These are phyloP conservation scores for Monosporascus sp. DNA, from an alignment of 2,329 filamentous ascomycete species.

Conservation along the genomic window DNA sequence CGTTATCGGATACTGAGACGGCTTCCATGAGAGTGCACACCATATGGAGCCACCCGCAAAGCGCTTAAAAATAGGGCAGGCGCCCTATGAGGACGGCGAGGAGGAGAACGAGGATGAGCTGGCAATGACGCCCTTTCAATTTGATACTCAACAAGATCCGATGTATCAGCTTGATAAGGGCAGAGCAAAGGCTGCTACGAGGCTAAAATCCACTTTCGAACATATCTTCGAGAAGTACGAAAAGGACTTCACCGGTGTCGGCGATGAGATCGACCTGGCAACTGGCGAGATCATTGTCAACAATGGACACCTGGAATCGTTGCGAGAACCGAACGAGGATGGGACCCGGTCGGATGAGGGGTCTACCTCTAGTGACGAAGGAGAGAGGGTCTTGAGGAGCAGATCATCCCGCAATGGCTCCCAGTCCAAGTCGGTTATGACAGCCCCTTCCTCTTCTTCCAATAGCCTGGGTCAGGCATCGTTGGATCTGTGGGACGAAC, in stretches of 20 bases:
- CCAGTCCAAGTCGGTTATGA: constrained; percentile 9
- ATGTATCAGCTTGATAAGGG: constrained; percentile 55
- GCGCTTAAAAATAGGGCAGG: constrained; percentile 49
- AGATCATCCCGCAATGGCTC: constrained; percentile 19
- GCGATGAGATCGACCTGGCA: constrained; percentile 82
- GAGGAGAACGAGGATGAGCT: constrained; percentile 42
- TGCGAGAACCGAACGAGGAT: constrained; percentile 32
- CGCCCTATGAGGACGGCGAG: constrained; percentile 34
- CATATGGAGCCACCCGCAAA: constrained; percentile 57
- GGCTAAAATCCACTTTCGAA: constrained; percentile 80
- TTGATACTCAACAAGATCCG: constrained; percentile 44
- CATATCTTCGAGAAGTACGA: constrained; percentile 85
- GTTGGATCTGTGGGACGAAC: constrained; percentile 6
- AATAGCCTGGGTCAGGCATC: constrained; percentile 3
- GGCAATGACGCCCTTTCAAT: constrained; percentile 40
- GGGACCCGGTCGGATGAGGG: constrained; percentile 23
- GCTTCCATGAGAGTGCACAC: no score
- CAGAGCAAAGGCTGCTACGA: constrained; percentile 61
- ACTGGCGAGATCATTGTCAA: constrained; percentile 82
- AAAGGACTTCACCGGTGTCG: constrained; percentile 74
- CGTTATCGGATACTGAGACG: no score
- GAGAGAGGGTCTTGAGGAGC: constrained; percentile 28
- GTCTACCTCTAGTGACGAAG: constrained; percentile 27
- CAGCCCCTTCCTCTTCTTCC: constrained; percentile 1
- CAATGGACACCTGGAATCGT: constrained; percentile 74